phyloP scores from a whole-genome alignment of 1,284 basidiomycete genomes.

The Schizophyllum amplum region DNA sequence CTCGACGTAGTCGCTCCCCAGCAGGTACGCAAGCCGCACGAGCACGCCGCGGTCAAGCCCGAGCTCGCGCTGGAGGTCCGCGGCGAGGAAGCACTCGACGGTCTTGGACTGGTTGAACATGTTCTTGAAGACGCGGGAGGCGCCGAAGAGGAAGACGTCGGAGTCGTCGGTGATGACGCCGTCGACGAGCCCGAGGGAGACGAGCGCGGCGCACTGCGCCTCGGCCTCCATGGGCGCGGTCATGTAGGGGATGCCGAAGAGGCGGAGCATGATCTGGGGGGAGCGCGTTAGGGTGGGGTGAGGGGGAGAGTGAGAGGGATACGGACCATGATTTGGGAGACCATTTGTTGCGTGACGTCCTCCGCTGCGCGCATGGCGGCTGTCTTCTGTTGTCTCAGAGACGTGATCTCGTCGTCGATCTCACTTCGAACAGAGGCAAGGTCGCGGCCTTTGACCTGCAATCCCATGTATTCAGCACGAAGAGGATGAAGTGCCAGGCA shows the following conservation, averaged over 20 bases:
- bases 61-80: slow-evolving; percentile 85
- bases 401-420: slow-evolving; percentile 87
- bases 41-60: slow-evolving; percentile 84
- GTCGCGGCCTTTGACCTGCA: slow-evolving; percentile 81
- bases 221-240: slow-evolving; percentile 99
- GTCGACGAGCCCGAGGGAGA: slow-evolving; percentile 81
- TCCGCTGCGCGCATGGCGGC: slow-evolving; percentile 90
- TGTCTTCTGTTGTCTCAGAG: slow-evolving; percentile 78
- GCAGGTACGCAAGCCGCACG: slow-evolving; percentile 84
- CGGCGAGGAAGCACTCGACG: slow-evolving; percentile 88
- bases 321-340: slow-evolving; percentile 87
- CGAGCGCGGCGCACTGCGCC: slow-evolving; percentile 94
- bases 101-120: slow-evolving; percentile 99
- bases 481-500: no score
- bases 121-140: slow-evolving; percentile 90
- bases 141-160: slow-evolving; percentile 98
- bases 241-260: slow-evolving; percentile 97
- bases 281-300: slow-evolving; percentile 1
- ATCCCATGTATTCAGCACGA: no score
- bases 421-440: slow-evolving; percentile 77
- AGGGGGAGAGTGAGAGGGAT: slow-evolving; percentile 1
- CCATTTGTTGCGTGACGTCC: slow-evolving; percentile 92
- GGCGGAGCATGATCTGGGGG: slow-evolving; percentile 69
- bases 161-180: slow-evolving; percentile 99
- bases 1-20: slow-evolving; percentile 97